phyloP scores from a whole-genome alignment of 1,284 basidiomycete genomes.

The Gastroboletus turbinatus region DNA sequence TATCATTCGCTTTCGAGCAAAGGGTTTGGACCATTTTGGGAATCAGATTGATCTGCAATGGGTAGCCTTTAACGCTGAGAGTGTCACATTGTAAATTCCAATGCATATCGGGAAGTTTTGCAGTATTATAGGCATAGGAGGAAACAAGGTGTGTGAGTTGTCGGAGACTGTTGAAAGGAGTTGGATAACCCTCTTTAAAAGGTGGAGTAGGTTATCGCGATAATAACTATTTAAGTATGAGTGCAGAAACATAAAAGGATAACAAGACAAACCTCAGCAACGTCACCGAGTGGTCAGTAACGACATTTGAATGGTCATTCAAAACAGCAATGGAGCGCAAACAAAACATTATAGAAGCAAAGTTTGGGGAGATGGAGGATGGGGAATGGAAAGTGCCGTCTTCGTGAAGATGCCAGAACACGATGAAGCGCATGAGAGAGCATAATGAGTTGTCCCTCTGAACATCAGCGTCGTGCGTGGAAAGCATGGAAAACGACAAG shows the following conservation, averaged over 20 bases:
- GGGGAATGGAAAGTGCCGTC: slow-evolving; percentile 4
- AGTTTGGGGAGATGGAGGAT: not conserved
- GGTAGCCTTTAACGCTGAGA: not conserved
- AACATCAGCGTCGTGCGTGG: too few relatives aligned
- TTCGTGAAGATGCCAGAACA: slow-evolving; percentile 1
- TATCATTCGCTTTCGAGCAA: too few relatives aligned
- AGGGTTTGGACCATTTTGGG: too few relatives aligned
- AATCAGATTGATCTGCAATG: not conserved
- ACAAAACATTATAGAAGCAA: not conserved
- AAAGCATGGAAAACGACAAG: too few relatives aligned
- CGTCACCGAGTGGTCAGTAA: too few relatives aligned
- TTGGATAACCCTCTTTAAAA: not conserved
- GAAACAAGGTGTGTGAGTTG: not conserved
- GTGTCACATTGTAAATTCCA: not conserved
- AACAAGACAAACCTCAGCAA: too few relatives aligned
- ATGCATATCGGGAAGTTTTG: not conserved
- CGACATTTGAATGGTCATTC: too few relatives aligned
- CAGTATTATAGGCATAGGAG: not conserved
- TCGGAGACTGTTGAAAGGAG: not conserved
- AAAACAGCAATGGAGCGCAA: not conserved
- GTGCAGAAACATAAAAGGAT: too few relatives aligned
- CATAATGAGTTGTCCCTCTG: not conserved
- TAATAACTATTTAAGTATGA: too few relatives aligned
- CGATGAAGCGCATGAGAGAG: not conserved
- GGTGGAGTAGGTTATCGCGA: not conserved